Evolutionary conservation across 164 flowering plant species (phyloP), one percentile per base, ranked within the genome.

Genomic region (Euptelea pleiosperma): DNA sequence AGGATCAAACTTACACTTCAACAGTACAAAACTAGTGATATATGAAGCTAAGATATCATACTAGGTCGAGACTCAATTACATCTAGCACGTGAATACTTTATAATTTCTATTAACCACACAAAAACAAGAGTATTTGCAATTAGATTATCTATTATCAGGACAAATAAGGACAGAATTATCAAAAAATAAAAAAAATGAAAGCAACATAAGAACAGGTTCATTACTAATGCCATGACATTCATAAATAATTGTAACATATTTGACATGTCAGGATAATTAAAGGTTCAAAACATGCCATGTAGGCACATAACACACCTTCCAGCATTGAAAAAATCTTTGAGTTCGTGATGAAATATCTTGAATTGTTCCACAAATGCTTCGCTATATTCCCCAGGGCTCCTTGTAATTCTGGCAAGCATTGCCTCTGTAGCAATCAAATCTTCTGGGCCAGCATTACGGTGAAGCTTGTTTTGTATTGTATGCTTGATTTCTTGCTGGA

Each of bases 391-490:
- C 58, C 98, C 96, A 69, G 91, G 96, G 31, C 74, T 86, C 68
- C 72, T 75, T 30, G 96, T 92, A 47, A 92, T 80, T 78, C 83
- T 84, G 10, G 79, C 83, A 66, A 92, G 91, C 98, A 92, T 92
- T 58, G 89, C 86, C 66, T 89, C 91, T 49, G 98, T 92, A 50
- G 98, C 84, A 82, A 92, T 70, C 67, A 92, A 77, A 79, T 92
- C 98, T 75, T 92, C 98, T 34, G 98, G 96, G n/a, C 98, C 96
- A 67, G 98, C 98, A 81, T 79, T 81, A 7, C 98, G 83, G 41
- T 92, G 98, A 69, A 92, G 95, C 82, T 92, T 92, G 85, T 92
- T 92, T 58, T 92, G 98, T 75, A 92, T 92, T 47, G 98, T 92
- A 66, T 92, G 98, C 75, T 92, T 92, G 76, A 92, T 92, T 73